Evolutionary conservation across 345 rosid species (phyloP).

Genomic region (Nephelium lappaceum): DNA sequence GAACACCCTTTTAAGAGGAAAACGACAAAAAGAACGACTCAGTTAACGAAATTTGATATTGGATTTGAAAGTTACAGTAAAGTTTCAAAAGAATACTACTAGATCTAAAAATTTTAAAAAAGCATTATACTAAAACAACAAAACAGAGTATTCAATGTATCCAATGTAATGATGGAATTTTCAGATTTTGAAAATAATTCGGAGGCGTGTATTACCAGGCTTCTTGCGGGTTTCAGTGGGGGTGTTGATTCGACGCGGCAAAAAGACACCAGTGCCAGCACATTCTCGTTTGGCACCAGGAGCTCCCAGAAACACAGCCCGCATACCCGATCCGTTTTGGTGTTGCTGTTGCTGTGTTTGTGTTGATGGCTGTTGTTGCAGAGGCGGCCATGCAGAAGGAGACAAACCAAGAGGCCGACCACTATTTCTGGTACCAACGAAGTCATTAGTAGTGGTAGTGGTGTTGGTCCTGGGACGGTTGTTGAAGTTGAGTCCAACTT

Average conservation of each 20-base stretch:
- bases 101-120: neutral
- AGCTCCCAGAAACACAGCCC: slow-evolving; percentile 58
- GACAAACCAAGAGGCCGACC: slow-evolving; percentile 42
- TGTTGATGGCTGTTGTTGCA: slow-evolving; percentile 42
- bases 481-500: slow-evolving; percentile 8
- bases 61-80: neutral
- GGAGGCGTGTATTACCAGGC: slow-evolving; percentile 37
- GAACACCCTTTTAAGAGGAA: slow-evolving; percentile 32
- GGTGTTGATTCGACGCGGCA: slow-evolving; percentile 60
- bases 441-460: neutral
- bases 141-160: neutral
- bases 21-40: neutral
- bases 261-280: slow-evolving; percentile 89
- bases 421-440: slow-evolving; percentile 5
- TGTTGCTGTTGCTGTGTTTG: slow-evolving; percentile 23
- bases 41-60: neutral
- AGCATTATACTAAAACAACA: no score
- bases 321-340: slow-evolving; percentile 52
- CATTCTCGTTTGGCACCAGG: slow-evolving; percentile 50
- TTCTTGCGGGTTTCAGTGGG: slow-evolving; percentile 52
- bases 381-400: slow-evolving; percentile 60
- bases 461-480: neutral
- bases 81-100: neutral
- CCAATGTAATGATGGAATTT: no score
- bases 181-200: neutral